phyloP scores from a whole-genome alignment of 441 rosid genomes.

The Dalechampia spathulata region DNA sequence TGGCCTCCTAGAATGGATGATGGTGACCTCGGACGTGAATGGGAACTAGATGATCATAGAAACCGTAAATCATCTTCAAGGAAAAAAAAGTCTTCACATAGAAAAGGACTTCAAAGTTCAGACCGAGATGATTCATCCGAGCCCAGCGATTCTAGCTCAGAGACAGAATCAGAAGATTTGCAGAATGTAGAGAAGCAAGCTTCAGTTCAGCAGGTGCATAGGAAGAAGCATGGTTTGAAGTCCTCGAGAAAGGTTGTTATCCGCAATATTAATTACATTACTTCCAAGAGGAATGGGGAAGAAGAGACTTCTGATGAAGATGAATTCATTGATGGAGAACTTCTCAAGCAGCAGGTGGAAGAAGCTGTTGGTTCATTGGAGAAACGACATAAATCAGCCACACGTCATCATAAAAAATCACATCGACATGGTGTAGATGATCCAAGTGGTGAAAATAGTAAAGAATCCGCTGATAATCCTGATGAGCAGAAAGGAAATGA shows the following conservation, averaged over 20 bases:
- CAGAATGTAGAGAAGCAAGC: constrained; percentile 22
- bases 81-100: constrained; percentile 44
- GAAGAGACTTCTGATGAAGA: constrained; percentile 58
- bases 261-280: constrained; percentile 88
- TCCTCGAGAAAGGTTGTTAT: constrained; percentile 88
- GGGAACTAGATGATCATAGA: constrained; percentile 40
- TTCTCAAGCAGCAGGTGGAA: constrained; percentile 70
- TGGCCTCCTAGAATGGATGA: constrained; percentile 75
- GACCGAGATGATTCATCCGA: constrained; percentile 47
- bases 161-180: constrained; percentile 33
- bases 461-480: constrained; percentile 13
- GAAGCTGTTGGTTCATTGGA: constrained; percentile 77
- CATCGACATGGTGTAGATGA: constrained; percentile 21
- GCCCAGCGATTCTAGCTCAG: constrained; percentile 43
- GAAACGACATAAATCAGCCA: constrained; percentile 49
- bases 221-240: constrained; percentile 58
- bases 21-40: constrained; percentile 20
- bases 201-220: constrained; percentile 21
- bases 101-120: constrained; percentile 32
- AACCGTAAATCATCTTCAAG: constrained; percentile 45
- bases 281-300: constrained; percentile 69
- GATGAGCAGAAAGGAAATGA: constrained; percentile 39
- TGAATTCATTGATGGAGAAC: constrained; percentile 50
- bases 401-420: constrained; percentile 45
- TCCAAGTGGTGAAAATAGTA: constrained; percentile 23